Conservation (phyloP, 495 filamentous ascomycete species). For the Podospora sp. region DNA sequence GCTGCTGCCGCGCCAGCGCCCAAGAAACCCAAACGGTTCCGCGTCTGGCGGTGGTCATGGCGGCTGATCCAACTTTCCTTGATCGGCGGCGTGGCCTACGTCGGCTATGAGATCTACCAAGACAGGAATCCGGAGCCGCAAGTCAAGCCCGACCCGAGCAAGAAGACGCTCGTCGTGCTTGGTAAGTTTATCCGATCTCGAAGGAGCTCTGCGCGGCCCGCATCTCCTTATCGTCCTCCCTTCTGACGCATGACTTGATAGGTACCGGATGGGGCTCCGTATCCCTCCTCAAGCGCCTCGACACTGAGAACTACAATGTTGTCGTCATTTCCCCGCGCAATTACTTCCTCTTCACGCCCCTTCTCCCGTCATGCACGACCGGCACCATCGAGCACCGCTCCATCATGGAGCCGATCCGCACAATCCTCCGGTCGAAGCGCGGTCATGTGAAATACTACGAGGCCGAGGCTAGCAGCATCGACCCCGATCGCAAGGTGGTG, state of each 20-base stretch:
- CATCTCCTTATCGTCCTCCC: no score
- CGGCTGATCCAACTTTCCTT: slow-evolving; percentile 71
- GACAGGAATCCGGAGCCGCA: slow-evolving; percentile 83
- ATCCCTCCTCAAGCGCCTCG: slow-evolving; percentile 95
- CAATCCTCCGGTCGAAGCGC: slow-evolving; percentile 91
- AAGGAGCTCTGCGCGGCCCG: neutral
- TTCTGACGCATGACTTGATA: slow-evolving; percentile 35
- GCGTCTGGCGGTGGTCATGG: slow-evolving; percentile 61
- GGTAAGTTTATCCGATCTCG: slow-evolving; percentile 57
- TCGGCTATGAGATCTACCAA: slow-evolving; percentile 80
- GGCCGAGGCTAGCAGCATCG: slow-evolving; percentile 95
- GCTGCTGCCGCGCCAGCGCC: slow-evolving; percentile 32
- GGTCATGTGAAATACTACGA: slow-evolving; percentile 94
- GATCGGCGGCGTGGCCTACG: slow-evolving; percentile 65
- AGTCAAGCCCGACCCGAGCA: slow-evolving; percentile 74
- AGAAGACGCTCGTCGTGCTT: slow-evolving; percentile 97
- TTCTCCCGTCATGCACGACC: slow-evolving; percentile 94
- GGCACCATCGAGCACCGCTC: slow-evolving; percentile 97
- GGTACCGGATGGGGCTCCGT: slow-evolving; percentile 97
- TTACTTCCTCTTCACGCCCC: slow-evolving; percentile 99
- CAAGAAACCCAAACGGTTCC: slow-evolving; percentile 44
- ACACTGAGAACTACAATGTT: slow-evolving; percentile 98
- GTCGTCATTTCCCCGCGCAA: slow-evolving; percentile 94
- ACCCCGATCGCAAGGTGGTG: slow-evolving; percentile 85
- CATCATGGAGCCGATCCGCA: slow-evolving; percentile 98